phyloP scores from a whole-genome alignment of 2,329 filamentous ascomycete species.

The Torrubiella hemipterigena region DNA sequence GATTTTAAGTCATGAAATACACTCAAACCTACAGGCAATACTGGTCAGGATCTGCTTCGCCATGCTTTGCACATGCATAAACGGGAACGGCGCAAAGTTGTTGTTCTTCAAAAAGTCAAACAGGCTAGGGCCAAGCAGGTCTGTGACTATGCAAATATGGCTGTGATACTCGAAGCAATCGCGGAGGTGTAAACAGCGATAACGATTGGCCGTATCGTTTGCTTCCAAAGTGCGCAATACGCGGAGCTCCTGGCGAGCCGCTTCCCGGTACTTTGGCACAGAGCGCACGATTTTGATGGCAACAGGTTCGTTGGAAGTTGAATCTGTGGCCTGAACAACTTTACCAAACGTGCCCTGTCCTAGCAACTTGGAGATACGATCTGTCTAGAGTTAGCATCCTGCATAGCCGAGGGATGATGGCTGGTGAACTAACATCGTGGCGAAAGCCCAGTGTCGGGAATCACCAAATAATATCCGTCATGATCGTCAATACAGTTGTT shows the following conservation, averaged over 20 bases:
- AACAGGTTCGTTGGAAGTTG: constrained; percentile 4
- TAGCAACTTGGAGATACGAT: constrained; percentile 5
- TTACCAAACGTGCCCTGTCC: constrained; percentile 5
- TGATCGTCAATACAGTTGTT: constrained; percentile 92
- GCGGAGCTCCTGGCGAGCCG: constrained; percentile 4
- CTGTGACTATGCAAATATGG: constrained; percentile 6
- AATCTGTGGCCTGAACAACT: constrained; percentile 6
- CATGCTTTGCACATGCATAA: constrained; percentile 6
- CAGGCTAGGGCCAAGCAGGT: constrained; percentile 5
- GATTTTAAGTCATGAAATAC: background rate
- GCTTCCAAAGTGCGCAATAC: constrained; percentile 4
- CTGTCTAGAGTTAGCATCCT: background rate
- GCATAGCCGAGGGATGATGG: too few relatives aligned
- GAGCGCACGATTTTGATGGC: constrained; percentile 6
- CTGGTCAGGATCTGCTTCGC: constrained; percentile 7
- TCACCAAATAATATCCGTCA: constrained; percentile 93
- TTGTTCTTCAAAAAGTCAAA: constrained; percentile 6
- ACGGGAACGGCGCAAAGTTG: constrained; percentile 6
- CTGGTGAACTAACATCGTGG: constrained; percentile 62
- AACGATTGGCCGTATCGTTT: constrained; percentile 4
- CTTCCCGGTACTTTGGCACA: constrained; percentile 6
- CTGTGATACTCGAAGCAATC: constrained; percentile 7
- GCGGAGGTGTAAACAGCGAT: constrained; percentile 5
- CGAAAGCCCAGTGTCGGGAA: constrained; percentile 74
- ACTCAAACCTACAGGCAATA: constrained; percentile 5